Evolutionary conservation across 2,329 filamentous ascomycete species (phyloP).

Genomic region (Phoma sp.): DNA sequence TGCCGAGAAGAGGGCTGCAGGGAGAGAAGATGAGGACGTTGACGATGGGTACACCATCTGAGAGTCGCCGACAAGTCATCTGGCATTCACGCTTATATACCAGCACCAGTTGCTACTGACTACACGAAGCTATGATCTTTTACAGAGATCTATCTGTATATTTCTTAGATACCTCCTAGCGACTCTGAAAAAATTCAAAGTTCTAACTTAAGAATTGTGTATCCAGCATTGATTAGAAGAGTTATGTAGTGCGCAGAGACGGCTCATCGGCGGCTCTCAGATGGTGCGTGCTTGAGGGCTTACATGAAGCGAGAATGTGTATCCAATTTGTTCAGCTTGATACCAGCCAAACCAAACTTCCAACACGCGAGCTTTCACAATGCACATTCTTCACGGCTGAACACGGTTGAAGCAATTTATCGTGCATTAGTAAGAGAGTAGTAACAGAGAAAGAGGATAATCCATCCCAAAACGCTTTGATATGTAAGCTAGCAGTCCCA

Average conservation of each 20-base stretch:
- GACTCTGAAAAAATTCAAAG: no score
- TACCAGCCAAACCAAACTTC: not conserved
- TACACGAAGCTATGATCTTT: no score
- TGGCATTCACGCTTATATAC: no score
- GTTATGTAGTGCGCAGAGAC: no score
- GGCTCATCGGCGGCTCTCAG: no score
- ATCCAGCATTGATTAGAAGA: no score
- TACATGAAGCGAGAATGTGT: not conserved
- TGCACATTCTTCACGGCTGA: not conserved
- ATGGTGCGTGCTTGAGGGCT: not conserved
- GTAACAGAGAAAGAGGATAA: conserved; percentile 38
- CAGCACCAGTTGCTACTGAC: no score
- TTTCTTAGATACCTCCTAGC: no score
- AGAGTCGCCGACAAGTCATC: no score
- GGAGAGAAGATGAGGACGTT: conserved; percentile 61
- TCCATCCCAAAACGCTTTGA: conserved; percentile 34
- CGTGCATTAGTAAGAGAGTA: conserved; percentile 38
- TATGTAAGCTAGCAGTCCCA: conserved; percentile 29
- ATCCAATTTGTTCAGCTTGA: not conserved
- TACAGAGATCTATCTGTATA: no score
- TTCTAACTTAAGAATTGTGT: no score
- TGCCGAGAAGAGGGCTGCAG: conserved; percentile 72
- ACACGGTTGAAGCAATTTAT: conserved; percentile 25
- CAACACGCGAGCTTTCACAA: not conserved
- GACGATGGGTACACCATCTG: conserved; percentile 10